Base-by-base conservation (phyloP, 768 basidiomycete genomes). In the Hygrocybe punicea region DNA sequence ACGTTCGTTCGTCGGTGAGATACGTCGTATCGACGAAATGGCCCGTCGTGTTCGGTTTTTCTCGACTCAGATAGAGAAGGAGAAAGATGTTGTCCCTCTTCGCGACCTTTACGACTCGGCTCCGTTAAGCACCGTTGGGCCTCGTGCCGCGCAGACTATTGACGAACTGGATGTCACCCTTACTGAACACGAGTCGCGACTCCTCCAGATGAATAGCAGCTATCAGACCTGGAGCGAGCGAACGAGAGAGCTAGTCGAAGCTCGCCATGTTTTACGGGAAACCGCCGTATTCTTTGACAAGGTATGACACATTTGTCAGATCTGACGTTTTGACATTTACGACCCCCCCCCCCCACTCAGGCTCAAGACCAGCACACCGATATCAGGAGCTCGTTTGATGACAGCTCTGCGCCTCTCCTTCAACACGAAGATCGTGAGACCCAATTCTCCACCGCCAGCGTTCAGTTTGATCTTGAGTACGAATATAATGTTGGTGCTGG, bases 241-340 rank as follows among this genome's bases (percentile, higher is more conserved):
- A 39, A 85, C 86, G 46, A 84, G 83, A 66, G 95, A 98, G 67
- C 78, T 97, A 13, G 75, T 94, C 40, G 97, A 99, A 73, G 97
- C 96, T 19, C 81, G 88, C n/a, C 84, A 96, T 76, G 97, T 99
- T 34, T 74, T 99, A 59, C 81, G 86, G 56, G 96, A 98, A 76
- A 99, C 97, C 0, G 94, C 93, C 11, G 89, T 93, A 16, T 99
- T 98, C 74, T 99, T 99, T 71, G 86, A 93, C 50, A 86, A 84
- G 80, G 93, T 86, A 54, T 40, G 81, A 9, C 17, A 13, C 21
- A 23, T 14, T 33, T 50, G 25, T 44, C 35, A 14, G 17, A 2
- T 21, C 5, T 6, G 33, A 9, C 19, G 9, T 56, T 17, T 37
- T 29, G 16, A 37, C 11, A 57, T 34, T 53, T 45, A 67, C 39